A percentile compares a stretch with the other conserved stretches of the same genome.
These are phyloP conservation scores for Trichomonas tenax DNA, from an alignment of 208 protist genomes.

Conservation along the genomic window DNA sequence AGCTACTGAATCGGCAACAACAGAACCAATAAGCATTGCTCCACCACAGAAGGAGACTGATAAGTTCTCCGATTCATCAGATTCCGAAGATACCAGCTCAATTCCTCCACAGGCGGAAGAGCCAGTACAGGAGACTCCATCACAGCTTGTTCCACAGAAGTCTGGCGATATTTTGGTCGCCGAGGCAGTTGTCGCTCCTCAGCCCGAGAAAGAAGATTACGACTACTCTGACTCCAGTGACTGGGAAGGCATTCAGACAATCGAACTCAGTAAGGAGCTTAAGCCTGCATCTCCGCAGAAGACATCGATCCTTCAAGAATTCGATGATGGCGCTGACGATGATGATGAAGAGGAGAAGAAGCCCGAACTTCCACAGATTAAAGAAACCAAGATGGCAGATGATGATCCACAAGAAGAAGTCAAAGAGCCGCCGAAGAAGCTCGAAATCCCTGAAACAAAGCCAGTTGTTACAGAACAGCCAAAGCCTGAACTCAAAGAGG, in stretches of 20 bases:
- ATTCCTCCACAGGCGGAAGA: not conserved
- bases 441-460: not conserved
- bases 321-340: not conserved
- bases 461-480: not conserved
- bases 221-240: not conserved
- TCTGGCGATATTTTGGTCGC: not conserved
- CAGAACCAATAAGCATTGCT: not conserved
- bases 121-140: not conserved
- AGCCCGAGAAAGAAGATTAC: not conserved
- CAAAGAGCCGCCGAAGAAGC: not conserved
- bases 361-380: not conserved
- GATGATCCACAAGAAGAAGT: not conserved
- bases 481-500: not conserved
- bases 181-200: not conserved
- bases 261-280: not conserved
- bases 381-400: not conserved
- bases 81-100: not conserved
- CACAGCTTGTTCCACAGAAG: not conserved
- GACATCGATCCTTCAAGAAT: too few relatives aligned
- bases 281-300: too few relatives aligned
- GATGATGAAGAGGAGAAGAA: not conserved
- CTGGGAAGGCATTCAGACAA: not conserved
- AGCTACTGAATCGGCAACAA: not conserved
- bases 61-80: too few relatives aligned
- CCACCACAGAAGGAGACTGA: not conserved